Percentiles rank a stretch among this genome's conserved stretches.
phyloP scores from a whole-genome alignment of 768 basidiomycete genomes.

The Grammothele lineata region DNA sequence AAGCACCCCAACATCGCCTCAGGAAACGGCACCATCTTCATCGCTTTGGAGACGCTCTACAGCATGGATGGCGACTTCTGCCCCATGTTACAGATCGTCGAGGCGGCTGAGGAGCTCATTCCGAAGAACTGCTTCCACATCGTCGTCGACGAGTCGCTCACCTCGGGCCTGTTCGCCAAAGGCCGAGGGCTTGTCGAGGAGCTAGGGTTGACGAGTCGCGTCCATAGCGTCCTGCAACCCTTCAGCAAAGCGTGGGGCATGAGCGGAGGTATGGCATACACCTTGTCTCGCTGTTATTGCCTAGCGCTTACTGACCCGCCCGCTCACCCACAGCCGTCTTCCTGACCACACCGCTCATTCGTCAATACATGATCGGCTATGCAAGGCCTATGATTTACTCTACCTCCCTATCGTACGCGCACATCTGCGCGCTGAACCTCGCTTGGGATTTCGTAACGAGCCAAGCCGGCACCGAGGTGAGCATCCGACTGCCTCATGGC shows the following conservation, averaged over 20 bases:
- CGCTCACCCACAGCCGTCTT: conserved; percentile 3
- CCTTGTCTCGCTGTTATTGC: not conserved
- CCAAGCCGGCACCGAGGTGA: not conserved
- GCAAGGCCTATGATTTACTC: not conserved
- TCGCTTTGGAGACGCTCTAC: conserved; percentile 51
- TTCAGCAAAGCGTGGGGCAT: no score
- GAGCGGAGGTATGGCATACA: no score
- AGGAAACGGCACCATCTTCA: conserved; percentile 34
- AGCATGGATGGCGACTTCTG: conserved; percentile 58
- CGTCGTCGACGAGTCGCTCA: conserved; percentile 54
- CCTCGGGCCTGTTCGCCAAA: conserved; percentile 46
- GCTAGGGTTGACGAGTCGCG: not conserved
- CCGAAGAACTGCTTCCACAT: conserved; percentile 37
- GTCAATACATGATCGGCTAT: conserved; percentile 5
- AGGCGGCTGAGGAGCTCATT: conserved; percentile 32
- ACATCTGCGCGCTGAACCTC: not conserved
- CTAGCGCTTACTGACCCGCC: not conserved
- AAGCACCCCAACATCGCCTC: conserved; percentile 15
- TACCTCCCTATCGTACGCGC: not conserved
- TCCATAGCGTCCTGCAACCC: not conserved
- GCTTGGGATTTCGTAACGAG: not conserved
- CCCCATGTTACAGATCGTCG: conserved; percentile 39
- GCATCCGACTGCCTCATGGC: no score
- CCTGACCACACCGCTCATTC: not conserved
- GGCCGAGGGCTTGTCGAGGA: conserved; percentile 23